These are phyloP conservation scores for Entomortierella lignicola DNA, from an alignment of 192 early-diverging fungal species.

Conservation along the genomic window DNA sequence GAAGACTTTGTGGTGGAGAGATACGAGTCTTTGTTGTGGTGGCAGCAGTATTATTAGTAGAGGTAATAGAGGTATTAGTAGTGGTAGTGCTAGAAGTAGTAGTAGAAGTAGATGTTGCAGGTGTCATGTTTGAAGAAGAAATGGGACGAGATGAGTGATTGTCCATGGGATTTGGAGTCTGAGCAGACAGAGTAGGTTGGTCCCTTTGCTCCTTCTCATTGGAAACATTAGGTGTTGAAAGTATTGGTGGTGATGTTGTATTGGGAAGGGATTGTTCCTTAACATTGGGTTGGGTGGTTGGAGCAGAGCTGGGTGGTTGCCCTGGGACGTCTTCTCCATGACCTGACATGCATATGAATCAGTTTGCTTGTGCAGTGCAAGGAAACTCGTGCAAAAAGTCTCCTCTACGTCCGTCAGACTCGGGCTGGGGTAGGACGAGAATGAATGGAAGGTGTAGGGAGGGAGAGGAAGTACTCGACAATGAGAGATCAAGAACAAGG, in stretches of 20 bases:
- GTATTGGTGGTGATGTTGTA: background rate
- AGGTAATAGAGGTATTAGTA: background rate
- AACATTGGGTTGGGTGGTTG: background rate
- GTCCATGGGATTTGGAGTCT: background rate
- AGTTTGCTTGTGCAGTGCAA: background rate
- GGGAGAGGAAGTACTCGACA: background rate
- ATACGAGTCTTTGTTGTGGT: conserved; percentile 1
- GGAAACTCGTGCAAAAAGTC: background rate
- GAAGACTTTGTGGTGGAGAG: conserved; percentile 18
- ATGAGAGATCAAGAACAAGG: background rate
- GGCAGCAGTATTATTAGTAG: background rate
- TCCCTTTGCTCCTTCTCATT: background rate
- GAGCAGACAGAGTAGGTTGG: background rate
- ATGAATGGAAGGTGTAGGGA: background rate
- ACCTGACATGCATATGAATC: conserved; percentile 42
- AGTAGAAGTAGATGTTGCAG: background rate
- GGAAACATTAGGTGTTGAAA: background rate
- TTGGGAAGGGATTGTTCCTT: background rate
- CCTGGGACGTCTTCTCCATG: conserved; percentile 32
- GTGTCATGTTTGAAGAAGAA: background rate
- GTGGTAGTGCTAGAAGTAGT: background rate
- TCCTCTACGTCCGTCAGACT: too few relatives aligned
- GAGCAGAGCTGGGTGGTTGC: conserved; percentile 10
- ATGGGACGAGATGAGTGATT: background rate
- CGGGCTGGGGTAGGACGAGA: background rate